Percentiles rank a stretch among this genome's conserved stretches.
These are phyloP conservation scores for Lodderomyces margitis DNA, from an alignment of 1,139 yeast genomes.

Conservation along the genomic window DNA sequence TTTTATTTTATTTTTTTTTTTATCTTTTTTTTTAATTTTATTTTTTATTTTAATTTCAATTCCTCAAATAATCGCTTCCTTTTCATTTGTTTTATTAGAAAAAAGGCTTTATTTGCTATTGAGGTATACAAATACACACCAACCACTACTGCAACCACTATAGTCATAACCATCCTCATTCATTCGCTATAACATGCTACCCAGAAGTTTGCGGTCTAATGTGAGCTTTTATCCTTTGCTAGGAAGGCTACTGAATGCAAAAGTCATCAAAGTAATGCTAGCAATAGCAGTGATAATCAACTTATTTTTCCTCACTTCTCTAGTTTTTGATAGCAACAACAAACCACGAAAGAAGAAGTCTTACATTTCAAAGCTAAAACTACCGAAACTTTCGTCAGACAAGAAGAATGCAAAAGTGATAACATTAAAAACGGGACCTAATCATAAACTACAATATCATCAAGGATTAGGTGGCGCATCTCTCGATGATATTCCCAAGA, in stretches of 20 bases:
- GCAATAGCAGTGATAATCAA: conserved; percentile 22
- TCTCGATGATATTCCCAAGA: conserved; percentile 4
- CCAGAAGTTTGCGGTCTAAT: background rate
- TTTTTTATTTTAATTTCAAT: too few species aligned
- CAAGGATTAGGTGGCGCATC: conserved; percentile 8
- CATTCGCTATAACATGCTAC: conserved; percentile 2
- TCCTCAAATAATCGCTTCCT: too few species aligned
- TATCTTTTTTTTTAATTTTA: too few species aligned
- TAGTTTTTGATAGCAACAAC: conserved; percentile 18
- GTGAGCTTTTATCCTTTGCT: background rate
- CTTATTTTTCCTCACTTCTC: conserved; percentile 19
- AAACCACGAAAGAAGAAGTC: conserved; percentile 4
- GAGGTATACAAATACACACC: background rate
- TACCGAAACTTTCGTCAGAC: conserved; percentile 6
- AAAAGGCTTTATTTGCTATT: too few species aligned
- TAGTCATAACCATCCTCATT: background rate
- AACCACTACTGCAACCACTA: background rate
- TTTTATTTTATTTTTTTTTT: too few species aligned
- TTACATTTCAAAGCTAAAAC: background rate
- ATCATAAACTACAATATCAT: conserved; percentile 7
- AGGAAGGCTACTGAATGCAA: conserved; percentile 16
- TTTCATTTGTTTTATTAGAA: too few species aligned
- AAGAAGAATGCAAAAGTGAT: background rate
- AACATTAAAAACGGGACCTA: conserved; percentile 7
- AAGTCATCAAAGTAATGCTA: conserved; percentile 19